Conservation (phyloP, 805 yeast species). For the Ascoidea asiatica region DNA sequence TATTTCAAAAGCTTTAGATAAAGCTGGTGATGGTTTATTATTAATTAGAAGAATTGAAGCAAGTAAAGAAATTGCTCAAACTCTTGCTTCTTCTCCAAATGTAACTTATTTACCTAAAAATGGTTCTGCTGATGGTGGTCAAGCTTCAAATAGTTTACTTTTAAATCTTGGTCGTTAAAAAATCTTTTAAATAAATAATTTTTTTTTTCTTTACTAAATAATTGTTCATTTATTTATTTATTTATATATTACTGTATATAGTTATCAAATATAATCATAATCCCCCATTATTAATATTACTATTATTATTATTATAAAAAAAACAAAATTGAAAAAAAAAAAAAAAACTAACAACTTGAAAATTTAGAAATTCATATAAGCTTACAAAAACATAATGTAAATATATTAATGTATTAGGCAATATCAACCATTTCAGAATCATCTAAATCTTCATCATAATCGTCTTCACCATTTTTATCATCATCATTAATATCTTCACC, state of each 20-base stretch:
- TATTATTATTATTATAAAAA: too few relatives aligned
- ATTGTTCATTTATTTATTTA: neutral
- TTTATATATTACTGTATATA: neutral
- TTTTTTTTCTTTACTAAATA: too few relatives aligned
- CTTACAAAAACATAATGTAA: too few relatives aligned
- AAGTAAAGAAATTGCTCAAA: constrained; percentile 85
- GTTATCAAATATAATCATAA: too few relatives aligned
- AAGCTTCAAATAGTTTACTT: constrained; percentile 37
- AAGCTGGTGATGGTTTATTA: constrained; percentile 92
- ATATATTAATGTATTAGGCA: too few relatives aligned
- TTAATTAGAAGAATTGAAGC: constrained; percentile 94
- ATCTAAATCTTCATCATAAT: constrained; percentile 19
- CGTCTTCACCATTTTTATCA: constrained; percentile 13
- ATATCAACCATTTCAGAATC: constrained; percentile 14
- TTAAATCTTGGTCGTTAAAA: constrained; percentile 55
- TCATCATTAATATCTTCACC: constrained; percentile 15
- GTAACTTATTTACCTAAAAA: constrained; percentile 75
- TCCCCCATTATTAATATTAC: too few relatives aligned
- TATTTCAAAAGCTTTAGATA: constrained; percentile 81
- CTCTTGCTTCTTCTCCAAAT: constrained; percentile 72
- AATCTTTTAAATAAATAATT: neutral
- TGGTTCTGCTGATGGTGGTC: constrained; percentile 22
- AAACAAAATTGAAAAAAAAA: neutral
- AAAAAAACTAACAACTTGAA: too few relatives aligned
- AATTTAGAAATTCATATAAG: too few relatives aligned